Base-by-base conservation (phyloP, 2,329 filamentous ascomycete genomes). In the Colletotrichum agaves region DNA sequence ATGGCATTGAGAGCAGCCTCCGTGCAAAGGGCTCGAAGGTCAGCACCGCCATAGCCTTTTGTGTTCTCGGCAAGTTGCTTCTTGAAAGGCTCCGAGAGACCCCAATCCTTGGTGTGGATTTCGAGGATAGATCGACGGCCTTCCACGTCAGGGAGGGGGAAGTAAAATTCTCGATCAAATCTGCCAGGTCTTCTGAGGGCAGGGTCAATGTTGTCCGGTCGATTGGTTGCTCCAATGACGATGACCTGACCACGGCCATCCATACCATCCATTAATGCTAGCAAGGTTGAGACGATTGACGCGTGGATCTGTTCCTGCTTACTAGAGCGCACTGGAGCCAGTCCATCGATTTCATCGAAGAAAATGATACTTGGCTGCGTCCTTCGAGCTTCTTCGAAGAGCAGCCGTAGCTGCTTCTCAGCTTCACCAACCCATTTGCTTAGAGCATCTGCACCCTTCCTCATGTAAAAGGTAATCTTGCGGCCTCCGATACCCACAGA, bases 401-500 rank as follows among this genome's bases (percentile, higher is more conserved):
- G 85, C 64, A 98, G 82, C 50, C 96, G 90, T 61, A 99, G 87
- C 77, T 99, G 96, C 79, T 95, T 91, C 80, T 99, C 96, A 10
- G 97, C 96, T 80, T 99, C 96, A 76, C 96, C 96, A 59, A 99
- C 96, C 96, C 96, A 99, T 80, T 99, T 99, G 79, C 94, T 98
- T 70, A 99, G 83, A 15, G 94, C 94, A 85, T 99, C 96, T 23
- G 96, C 97, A 76, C 96, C 97, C 80, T 99, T 99, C 69, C 96
- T 91, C 96, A 99, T 99, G 80, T 98, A 99, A 74, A 99, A 99
- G 0, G 94, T 98, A 71, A 99, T 96, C 78, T 98, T 98, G 72
- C 91, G 91, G 21, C 95, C 95, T 56, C 95, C 92, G 12, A 92
- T 89, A 71, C 93, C 94, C 67, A 97, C 91, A 69, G 93, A 97